Evolutionary conservation across 73 alveolate genomes (phyloP), one percentile per base, ranked within the genome.

Genomic region (Effrenium voratum): DNA sequence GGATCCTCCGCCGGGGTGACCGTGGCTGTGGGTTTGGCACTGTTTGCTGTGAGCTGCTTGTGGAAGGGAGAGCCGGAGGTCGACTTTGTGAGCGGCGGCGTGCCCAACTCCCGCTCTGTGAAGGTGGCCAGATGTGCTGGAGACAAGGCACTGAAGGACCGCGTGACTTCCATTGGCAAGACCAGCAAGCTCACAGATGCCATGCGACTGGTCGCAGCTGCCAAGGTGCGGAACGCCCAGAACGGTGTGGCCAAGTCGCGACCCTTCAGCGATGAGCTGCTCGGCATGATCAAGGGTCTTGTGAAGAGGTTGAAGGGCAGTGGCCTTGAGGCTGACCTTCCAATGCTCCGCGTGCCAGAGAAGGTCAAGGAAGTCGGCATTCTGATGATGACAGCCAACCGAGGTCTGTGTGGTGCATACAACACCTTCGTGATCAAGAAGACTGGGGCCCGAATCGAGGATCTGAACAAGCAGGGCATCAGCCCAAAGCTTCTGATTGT

Each of bases 221-320:
- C 96, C 85, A 88, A 68, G 96, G 96, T 60, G 43, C 55, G 46
- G 72, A 13, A 66, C 28, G 98, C 98, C 36, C 98, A 92, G 98
- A 15, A 41, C 43, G 98, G 92, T 0, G 92, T 92, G 49, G 91
- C 47, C 82, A 92, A 92, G 75, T 63, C 76, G 34, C 90, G 98
- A 24, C 98, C 98, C 60, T 92, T 92, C 98, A 92, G 92, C 38
- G 98, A 92, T 12, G 98, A 92, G 91, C 45, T 92, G 92, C 92
- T 75, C 82, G n/a, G 91, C 63, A 92, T 92, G 98, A 92, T 92
- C 98, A 92, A 92, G 82, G 98, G 98, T 46, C 47, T 92, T 50
- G 98, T 92, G 83, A 92, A 92, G 98, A 79, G 63, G 46, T 66
- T 92, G 82, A 76, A 92, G 91, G 98, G 96, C 94, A 85, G 81